Evolutionary conservation across 495 filamentous ascomycete genomes (phyloP), one percentile per base, ranked within the genome.

Genomic region (Trichoderma gamsii): DNA sequence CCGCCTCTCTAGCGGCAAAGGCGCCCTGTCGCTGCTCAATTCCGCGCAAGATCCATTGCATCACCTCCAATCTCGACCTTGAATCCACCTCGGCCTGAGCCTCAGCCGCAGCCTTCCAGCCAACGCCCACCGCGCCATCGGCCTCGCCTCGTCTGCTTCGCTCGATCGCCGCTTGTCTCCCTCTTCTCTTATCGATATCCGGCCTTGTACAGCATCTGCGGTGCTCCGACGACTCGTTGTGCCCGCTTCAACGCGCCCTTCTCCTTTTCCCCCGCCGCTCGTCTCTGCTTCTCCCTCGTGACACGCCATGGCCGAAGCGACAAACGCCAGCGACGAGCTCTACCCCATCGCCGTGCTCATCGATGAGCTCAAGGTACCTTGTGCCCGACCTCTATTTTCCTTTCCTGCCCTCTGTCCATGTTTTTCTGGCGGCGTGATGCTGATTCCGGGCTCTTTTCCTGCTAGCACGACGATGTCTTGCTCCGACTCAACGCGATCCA

Each of bases 321-420:
- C 78, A 70, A 81, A 80, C 76, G 75, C 83, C 81, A 96, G 88
- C 77, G 94, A 98, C 79, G 96, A 97, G 87, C 92, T 99, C 71
- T 98, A 97, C 79, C 95, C 95, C 74, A 99, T 99, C 84, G 95
- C 95, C 70, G 96, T 99, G 67, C 88, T 99, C 77, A 99, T 99
- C 80, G 95, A 99, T 80, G 95, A 99, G 87, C 84, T 99, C 73
- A 99, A 99, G 92, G 93, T 97, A 68, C 72, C 64, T 63, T 71
- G 16, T 12, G 38, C 65, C 52, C 44, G 15, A n/a, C 21, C 21
- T 16, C 70, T n/a, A 8, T 3, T 6, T 56, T 11, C 70, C 6
- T 41, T 70, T 51, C 56, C 70, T 65, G 44, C 69, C 74, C 74
- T 32, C 73, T 69, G 35, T 23, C 16, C 65, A 16, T 5, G 18